These are phyloP conservation scores for Psilocybe azurescens DNA, from an alignment of 768 basidiomycete genomes.

Conservation along the genomic window DNA sequence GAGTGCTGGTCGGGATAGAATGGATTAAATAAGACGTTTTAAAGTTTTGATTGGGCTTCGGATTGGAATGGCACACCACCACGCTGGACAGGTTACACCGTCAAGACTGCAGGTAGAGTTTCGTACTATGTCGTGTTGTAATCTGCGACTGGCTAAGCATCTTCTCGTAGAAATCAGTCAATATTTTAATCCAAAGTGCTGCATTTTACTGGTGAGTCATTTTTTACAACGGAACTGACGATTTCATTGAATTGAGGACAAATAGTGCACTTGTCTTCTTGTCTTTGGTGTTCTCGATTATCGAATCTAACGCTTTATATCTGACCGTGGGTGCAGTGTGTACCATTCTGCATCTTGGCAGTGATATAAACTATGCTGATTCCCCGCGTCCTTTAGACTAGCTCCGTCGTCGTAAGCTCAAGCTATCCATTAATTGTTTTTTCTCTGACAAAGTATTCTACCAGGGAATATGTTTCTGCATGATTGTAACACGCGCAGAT, in stretches of 20 bases:
- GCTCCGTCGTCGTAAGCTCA: background rate
- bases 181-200: constrained; percentile 5
- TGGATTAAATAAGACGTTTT: background rate
- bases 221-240: background rate
- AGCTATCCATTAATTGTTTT: background rate
- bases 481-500: constrained; percentile 1
- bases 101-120: background rate
- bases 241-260: background rate
- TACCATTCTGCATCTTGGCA: background rate
- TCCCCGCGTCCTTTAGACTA: background rate
- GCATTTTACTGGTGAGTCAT: constrained; percentile 3
- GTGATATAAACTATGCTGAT: background rate
- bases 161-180: background rate
- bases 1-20: too few relatives aligned
- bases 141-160: background rate
- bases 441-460: background rate
- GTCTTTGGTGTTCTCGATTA: background rate
- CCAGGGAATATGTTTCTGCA: constrained; percentile 3
- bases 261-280: background rate
- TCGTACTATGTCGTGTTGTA: background rate
- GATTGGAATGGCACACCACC: background rate
- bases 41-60: constrained; percentile 1
- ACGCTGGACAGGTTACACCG: background rate
- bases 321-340: background rate
- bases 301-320: constrained; percentile 4